Evolutionary conservation across 768 basidiomycete genomes (phyloP).

Genomic region (Phlebiopsis flavidoalba): DNA sequence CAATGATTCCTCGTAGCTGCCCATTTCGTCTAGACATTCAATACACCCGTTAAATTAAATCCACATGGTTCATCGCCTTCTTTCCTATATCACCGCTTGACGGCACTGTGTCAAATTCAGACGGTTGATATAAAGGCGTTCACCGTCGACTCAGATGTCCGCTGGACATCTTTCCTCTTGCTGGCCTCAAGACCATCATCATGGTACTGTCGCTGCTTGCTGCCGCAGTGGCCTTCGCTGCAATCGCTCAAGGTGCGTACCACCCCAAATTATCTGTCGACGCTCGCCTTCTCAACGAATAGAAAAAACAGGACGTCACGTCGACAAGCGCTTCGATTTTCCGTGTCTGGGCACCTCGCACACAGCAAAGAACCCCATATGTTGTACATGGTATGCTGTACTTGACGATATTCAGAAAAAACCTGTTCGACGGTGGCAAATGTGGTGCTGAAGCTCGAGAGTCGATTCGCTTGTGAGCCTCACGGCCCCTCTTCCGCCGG

Average conservation of each 20-base stretch:
- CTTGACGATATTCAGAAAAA: constrained; percentile 24
- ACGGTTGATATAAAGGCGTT: too few species aligned
- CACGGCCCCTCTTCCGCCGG: background rate
- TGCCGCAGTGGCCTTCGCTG: background rate
- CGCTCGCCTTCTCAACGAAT: too few species aligned
- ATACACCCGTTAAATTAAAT: too few species aligned
- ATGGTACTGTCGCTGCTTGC: background rate
- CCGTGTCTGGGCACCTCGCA: background rate
- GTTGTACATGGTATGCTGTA: constrained; percentile 25
- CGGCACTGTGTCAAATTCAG: too few species aligned
- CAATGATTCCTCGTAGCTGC: too few species aligned
- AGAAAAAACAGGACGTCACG: too few species aligned
- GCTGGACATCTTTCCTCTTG: too few species aligned
- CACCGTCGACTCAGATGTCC: too few species aligned
- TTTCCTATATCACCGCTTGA: too few species aligned
- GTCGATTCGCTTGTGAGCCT: constrained; percentile 16
- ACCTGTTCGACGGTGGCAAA: constrained; percentile 22
- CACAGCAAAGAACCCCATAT: constrained; percentile 17
- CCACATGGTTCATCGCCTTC: too few species aligned
- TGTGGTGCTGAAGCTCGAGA: constrained; percentile 26
- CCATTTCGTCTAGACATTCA: too few species aligned
- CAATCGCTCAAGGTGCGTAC: background rate
- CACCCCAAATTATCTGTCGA: background rate
- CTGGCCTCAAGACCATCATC: too few species aligned
- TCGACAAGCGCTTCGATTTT: background rate